phyloP scores from a whole-genome alignment of 176 grass and related monocot genomes.

The Panicum miliaceum region DNA sequence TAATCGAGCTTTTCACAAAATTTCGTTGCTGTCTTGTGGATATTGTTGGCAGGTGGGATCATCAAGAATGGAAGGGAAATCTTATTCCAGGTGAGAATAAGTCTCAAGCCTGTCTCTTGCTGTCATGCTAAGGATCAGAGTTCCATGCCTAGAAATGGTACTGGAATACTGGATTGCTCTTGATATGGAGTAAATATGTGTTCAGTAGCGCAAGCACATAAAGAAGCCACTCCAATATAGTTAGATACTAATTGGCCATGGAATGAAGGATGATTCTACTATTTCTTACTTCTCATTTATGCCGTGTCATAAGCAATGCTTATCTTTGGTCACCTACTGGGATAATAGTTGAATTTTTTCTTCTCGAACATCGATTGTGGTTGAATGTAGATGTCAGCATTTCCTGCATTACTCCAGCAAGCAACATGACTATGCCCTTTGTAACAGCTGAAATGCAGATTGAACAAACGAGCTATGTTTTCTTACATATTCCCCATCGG shows the following conservation, averaged over 20 bases:
- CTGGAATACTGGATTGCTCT: not conserved
- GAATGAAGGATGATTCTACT: not conserved
- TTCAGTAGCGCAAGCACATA: not conserved
- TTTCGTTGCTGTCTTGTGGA: not conserved
- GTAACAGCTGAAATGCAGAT: not conserved
- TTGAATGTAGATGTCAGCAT: not conserved
- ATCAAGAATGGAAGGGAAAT: conserved; percentile 93
- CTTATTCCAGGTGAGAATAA: conserved; percentile 69
- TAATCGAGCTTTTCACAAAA: conserved; percentile 10
- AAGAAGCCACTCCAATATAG: not conserved
- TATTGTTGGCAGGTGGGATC: conserved; percentile 41
- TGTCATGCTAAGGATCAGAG: conserved; percentile 5
- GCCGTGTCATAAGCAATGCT: not conserved
- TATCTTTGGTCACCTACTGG: conserved; percentile 1
- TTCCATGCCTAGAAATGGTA: not conserved
- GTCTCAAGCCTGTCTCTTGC: not conserved
- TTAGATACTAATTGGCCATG: not conserved
- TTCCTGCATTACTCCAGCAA: not conserved
- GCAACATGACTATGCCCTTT: not conserved
- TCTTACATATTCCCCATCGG: not conserved
- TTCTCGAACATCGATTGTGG: not conserved
- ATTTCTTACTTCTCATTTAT: not conserved
- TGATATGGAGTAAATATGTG: not conserved
- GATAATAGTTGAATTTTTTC: conserved; percentile 11
- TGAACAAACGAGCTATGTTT: not conserved